These are phyloP conservation scores for Trichoderma brevicompactum DNA, from an alignment of 2,329 filamentous ascomycete species.

Conservation along the genomic window DNA sequence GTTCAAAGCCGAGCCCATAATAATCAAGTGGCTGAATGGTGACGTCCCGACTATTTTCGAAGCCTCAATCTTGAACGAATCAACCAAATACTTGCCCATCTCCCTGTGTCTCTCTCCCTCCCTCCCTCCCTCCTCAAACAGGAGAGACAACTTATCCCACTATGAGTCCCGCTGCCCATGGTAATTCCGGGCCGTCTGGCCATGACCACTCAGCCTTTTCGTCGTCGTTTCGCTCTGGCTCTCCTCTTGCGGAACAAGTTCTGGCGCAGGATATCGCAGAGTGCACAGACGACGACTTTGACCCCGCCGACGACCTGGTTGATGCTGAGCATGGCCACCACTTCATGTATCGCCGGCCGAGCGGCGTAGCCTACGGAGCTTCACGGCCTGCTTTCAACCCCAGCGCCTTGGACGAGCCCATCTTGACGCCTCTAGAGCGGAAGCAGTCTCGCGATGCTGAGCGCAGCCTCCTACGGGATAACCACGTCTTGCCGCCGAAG, in stretches of 20 bases:
- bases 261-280: conserved; percentile 70
- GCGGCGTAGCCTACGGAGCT: conserved; percentile 74
- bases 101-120: not conserved
- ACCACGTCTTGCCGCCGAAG: conserved; percentile 67
- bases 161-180: conserved; percentile 20
- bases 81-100: not conserved
- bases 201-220: conserved; percentile 35
- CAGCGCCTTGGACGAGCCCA: conserved; percentile 50
- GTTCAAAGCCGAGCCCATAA: not conserved
- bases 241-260: conserved; percentile 68
- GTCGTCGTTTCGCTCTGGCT: conserved; percentile 61
- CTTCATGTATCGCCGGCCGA: conserved; percentile 73
- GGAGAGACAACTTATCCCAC: not conserved
- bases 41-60: not conserved
- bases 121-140: not conserved
- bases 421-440: conserved; percentile 59
- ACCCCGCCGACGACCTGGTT: conserved; percentile 39
- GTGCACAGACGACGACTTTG: conserved; percentile 61
- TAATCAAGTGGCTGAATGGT: not conserved
- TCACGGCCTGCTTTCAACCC: conserved; percentile 71
- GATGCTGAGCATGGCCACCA: conserved; percentile 49
- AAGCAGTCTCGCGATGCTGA: conserved; percentile 62
- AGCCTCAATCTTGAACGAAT: too few relatives aligned
- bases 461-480: conserved; percentile 65
- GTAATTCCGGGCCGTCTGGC: conserved; percentile 27